Percentiles rank a stretch among this genome's conserved stretches.
Conservation (phyloP, 2,329 filamentous ascomycete species). For the Trichoderma sp. region DNA sequence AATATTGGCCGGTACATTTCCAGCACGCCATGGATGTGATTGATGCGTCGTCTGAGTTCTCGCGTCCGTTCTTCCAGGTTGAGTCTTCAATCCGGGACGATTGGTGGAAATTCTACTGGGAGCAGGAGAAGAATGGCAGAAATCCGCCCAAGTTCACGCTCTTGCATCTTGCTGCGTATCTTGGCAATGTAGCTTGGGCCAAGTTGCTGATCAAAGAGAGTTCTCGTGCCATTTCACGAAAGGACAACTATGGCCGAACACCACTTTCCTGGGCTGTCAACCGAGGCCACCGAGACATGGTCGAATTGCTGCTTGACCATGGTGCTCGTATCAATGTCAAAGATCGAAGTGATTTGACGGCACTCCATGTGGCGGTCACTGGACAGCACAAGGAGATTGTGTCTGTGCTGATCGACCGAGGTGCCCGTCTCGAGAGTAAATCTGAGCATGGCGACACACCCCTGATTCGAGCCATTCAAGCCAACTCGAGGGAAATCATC, state of each 20-base stretch:
- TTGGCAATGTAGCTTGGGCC: conserved; percentile 3
- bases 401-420: neutral
- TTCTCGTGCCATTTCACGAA: conserved; percentile 2
- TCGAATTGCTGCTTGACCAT: neutral
- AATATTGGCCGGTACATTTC: conserved; percentile 5
- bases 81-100: neutral
- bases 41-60: neutral
- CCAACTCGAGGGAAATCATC: conserved; percentile 9
- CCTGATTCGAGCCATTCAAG: conserved; percentile 3
- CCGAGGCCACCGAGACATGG: neutral
- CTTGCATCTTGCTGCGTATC: conserved; percentile 7
- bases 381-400: conserved; percentile 8
- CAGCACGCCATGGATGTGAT: conserved; percentile 7
- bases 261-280: conserved; percentile 7
- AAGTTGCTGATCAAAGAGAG: neutral
- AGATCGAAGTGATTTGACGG: neutral
- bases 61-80: neutral
- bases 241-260: conserved; percentile 1
- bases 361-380: neutral
- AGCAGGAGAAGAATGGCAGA: conserved; percentile 8
- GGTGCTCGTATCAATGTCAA: conserved; percentile 6
- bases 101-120: conserved; percentile 12
- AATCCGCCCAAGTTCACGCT: conserved; percentile 2
- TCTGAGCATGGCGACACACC: conserved; percentile 3
- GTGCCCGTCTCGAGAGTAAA: conserved; percentile 1